Evolutionary conservation across 129 eudicot genomes (phyloP).

Genomic region (Artemisia tridentata): DNA sequence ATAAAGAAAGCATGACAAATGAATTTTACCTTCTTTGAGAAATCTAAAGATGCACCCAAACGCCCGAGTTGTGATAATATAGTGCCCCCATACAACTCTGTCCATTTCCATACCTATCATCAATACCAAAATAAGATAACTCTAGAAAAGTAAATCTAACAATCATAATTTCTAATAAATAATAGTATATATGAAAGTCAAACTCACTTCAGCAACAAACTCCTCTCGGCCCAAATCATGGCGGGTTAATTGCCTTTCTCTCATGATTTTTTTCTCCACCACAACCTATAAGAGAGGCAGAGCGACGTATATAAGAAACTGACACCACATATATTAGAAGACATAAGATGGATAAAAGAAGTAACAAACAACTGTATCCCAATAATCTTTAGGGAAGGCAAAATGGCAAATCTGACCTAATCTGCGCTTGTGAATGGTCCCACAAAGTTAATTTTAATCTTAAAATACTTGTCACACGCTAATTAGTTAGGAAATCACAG

Average conservation of each 20-base stretch:
- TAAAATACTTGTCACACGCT: not conserved
- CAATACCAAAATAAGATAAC: conserved; percentile 6
- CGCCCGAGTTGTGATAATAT: conserved; percentile 79
- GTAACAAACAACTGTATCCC: not conserved
- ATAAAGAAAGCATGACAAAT: not conserved
- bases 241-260: too few species aligned
- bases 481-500: not conserved
- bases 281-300: conserved; percentile 56
- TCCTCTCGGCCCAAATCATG: too few species aligned
- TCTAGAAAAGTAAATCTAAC: not conserved
- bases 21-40: conserved; percentile 84
- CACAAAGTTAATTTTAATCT: not conserved
- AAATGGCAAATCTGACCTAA: not conserved
- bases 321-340: not conserved
- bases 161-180: not conserved
- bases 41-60: conserved; percentile 92
- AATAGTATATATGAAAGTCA: too few species aligned
- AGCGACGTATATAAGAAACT: not conserved
- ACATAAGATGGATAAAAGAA: not conserved
- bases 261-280: conserved; percentile 88
- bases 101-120: conserved; percentile 92
- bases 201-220: too few species aligned
- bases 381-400: not conserved
- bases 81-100: conserved; percentile 77
- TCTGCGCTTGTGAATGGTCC: not conserved